Evolutionary conservation across 768 basidiomycete genomes (phyloP), one percentile per base, ranked within the genome.

Genomic region (Lentinula sp.): DNA sequence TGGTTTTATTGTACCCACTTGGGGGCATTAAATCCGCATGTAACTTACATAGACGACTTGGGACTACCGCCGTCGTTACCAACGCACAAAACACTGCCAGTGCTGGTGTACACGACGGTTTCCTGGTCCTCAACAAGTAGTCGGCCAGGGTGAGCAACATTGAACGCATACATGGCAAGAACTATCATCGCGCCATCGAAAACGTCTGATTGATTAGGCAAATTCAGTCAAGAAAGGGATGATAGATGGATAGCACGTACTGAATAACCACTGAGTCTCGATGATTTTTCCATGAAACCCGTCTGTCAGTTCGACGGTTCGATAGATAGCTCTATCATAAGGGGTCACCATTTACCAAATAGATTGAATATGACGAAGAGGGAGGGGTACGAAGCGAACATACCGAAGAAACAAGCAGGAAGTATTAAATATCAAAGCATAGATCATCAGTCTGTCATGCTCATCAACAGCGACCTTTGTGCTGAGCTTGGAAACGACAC

Each of bases 151-250:
- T 67, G 66, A 41, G 56, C 48, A 43, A 67, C 53, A 36, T 67
- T 66, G 35, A 60, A 50, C 3, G 63, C 62, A 35, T 48, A 66
- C 43, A 64, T 62, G 12, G 65, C 66, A 20, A 66, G 62, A 8
- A 46, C 32, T 36, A 65, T 53, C 66, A 66, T 66, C n/a, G 52
- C 51, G 3, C 51, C 65, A 39, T 66, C 64, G 13, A 66, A 50
- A 7, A 66, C 59, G 55, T 65, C 65, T 66, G 28, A 41, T 41
- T 48, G 46, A 4, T n/a, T 16, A 48, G 3, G 9, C 0, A 48
- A 9, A 48, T 48, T 33, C 10, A 53, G 28, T 2, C 51, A 15
- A 2, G 6, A 23, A 12, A 2, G 7, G 28, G 51, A 33, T 16
- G 36, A 36, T 53, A 10, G 51, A 16, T 18, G 28, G 3, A n/a